A percentile compares a stretch with the other conserved stretches of the same genome.
These are phyloP conservation scores for Carpinus viminea DNA, from an alignment of 306 rosid genomes.

Conservation along the genomic window DNA sequence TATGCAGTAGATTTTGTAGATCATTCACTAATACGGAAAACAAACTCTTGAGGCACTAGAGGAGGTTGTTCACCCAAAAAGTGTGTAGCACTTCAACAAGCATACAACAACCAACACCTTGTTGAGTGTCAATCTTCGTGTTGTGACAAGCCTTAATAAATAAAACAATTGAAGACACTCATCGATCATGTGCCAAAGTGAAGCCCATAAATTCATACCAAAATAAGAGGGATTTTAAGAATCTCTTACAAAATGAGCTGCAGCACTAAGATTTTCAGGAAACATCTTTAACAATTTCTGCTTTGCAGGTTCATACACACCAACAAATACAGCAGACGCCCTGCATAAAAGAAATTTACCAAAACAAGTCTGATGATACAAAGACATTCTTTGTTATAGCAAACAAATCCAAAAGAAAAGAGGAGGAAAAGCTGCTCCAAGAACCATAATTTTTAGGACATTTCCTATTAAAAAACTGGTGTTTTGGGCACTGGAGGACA, in stretches of 20 bases:
- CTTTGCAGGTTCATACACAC: conserved; percentile 92
- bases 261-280: conserved; percentile 84
- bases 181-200: background rate
- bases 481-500: background rate
- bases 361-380: background rate
- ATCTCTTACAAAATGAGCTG: conserved; percentile 84
- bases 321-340: conserved; percentile 94
- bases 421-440: background rate
- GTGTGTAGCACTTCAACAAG: background rate
- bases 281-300: conserved; percentile 72
- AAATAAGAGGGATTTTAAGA: conserved; percentile 1
- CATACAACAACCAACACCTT: background rate
- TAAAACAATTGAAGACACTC: background rate
- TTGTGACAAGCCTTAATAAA: background rate
- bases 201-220: background rate
- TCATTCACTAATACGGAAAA: background rate
- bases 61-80: background rate
- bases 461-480: background rate
- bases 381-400: conserved; percentile 16
- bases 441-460: background rate
- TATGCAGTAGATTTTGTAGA: background rate
- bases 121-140: background rate
- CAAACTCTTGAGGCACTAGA: background rate
- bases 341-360: conserved; percentile 44
- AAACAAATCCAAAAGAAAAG: conserved; percentile 10